phyloP scores from a whole-genome alignment of 768 basidiomycete species.

The Glaciozyma antarctica region DNA sequence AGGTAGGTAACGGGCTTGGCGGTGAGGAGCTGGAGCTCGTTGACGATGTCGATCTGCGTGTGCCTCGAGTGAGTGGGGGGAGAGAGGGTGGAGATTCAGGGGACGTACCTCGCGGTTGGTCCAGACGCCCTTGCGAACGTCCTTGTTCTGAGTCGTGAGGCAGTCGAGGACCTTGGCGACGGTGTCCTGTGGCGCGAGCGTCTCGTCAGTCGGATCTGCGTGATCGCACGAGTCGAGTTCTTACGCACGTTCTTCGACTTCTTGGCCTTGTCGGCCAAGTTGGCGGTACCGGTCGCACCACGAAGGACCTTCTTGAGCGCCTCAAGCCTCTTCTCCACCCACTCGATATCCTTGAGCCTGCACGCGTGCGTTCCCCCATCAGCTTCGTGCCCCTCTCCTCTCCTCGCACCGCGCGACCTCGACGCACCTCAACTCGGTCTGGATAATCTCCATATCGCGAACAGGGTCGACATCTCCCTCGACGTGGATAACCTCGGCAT shows the following conservation, averaged over 20 bases:
- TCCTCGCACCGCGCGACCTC: not conserved
- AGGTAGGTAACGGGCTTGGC: conserved; percentile 97
- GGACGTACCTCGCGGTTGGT: conserved; percentile 78
- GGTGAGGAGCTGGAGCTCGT: conserved; percentile 77
- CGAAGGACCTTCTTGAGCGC: conserved; percentile 58
- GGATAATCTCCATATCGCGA: conserved; percentile 96
- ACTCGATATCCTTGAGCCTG: conserved; percentile 87
- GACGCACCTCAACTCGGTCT: conserved; percentile 62
- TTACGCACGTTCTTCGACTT: conserved; percentile 86
- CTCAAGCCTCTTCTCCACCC: conserved; percentile 88
- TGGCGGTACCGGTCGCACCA: conserved; percentile 55
- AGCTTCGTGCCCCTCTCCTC: not conserved
- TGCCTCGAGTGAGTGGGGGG: not conserved
- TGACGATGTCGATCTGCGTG: conserved; percentile 75
- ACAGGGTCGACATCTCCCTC: conserved; percentile 94
- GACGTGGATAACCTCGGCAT: conserved; percentile 98
- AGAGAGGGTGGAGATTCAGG: conserved; percentile 45
- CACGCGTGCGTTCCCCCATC: not conserved
- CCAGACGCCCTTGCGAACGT: conserved; percentile 90
- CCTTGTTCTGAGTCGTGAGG: conserved; percentile 69
- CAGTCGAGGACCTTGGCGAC: conserved; percentile 76
- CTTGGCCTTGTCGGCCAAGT: conserved; percentile 84
- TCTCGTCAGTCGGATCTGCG: not conserved
- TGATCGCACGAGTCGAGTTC: too few relatives aligned
- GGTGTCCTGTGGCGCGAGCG: conserved; percentile 55